phyloP scores from a whole-genome alignment of 164 flowering plant genomes.

The Cinnamomum chago region DNA sequence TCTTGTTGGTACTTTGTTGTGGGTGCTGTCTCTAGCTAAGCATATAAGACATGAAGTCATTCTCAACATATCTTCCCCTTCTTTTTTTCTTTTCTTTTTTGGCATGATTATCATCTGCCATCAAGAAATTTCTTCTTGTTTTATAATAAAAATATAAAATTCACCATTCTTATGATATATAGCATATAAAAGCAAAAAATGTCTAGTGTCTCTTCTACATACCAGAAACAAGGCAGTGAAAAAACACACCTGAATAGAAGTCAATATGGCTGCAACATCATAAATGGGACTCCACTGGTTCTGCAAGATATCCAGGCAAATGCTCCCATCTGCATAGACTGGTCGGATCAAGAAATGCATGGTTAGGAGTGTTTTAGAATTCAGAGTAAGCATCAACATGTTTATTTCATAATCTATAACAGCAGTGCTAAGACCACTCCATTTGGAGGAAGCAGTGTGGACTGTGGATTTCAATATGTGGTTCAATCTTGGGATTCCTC shows the following conservation, averaged over 20 bases:
- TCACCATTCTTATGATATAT: not conserved
- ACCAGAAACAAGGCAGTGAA: not conserved
- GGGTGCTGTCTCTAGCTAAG: too few species aligned
- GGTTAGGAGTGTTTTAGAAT: not conserved
- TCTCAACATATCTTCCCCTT: too few species aligned
- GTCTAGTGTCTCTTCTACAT: not conserved
- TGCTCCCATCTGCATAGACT: constrained; percentile 57
- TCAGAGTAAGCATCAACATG: not conserved
- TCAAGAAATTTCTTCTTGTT: too few species aligned
- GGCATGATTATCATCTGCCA: not conserved
- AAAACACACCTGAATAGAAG: constrained; percentile 43
- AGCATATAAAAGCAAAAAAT: too few species aligned
- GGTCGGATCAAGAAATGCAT: not conserved
- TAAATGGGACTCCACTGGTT: constrained; percentile 57
- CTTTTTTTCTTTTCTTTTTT: too few species aligned
- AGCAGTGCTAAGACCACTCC: not conserved
- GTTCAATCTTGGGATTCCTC: not conserved
- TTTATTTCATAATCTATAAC: not conserved
- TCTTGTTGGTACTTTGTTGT: too few species aligned
- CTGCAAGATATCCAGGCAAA: constrained; percentile 47
- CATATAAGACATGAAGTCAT: too few species aligned
- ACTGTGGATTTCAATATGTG: not conserved
- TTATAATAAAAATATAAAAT: too few species aligned
- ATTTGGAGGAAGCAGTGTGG: not conserved
- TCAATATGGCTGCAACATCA: constrained; percentile 50